Conservation (phyloP, 768 basidiomycete genomes). For the Crassisporium funariophilum region DNA sequence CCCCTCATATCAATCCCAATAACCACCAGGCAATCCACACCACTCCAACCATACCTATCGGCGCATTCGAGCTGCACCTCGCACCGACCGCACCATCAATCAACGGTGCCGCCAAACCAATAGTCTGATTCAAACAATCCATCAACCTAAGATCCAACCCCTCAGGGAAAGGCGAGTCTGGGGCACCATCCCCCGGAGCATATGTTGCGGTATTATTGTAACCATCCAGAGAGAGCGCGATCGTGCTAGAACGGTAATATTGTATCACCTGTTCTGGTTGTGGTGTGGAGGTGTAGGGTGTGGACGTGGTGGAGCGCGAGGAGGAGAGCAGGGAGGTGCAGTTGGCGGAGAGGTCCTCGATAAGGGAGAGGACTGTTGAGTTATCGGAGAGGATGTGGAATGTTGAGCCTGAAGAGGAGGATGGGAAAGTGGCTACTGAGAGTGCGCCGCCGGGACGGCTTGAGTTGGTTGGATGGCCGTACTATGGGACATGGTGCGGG, state of each 20-base stretch:
- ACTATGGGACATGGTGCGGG: no score
- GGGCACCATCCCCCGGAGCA: slow-evolving; percentile 25
- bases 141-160: slow-evolving; percentile 13
- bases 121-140: slow-evolving; percentile 21
- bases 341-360: no score
- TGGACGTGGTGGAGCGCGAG: no score
- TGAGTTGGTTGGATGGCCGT: slow-evolving; percentile 44
- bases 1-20: no score
- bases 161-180: slow-evolving; percentile 41
- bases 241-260: slow-evolving; percentile 61
- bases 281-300: background rate
- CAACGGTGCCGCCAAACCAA: slow-evolving; percentile 18
- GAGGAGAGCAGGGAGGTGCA: no score
- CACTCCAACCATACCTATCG: no score
- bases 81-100: no score
- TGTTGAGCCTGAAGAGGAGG: no score
- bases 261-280: slow-evolving; percentile 53
- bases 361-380: no score
- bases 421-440: slow-evolving; percentile 39
- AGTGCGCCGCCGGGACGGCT: slow-evolving; percentile 50
- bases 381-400: no score
- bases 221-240: slow-evolving; percentile 56
- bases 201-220: slow-evolving; percentile 61
- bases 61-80: no score
- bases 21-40: no score